phyloP scores from a whole-genome alignment of 2,329 filamentous ascomycete genomes.

The Achaetomium macrosporum region DNA sequence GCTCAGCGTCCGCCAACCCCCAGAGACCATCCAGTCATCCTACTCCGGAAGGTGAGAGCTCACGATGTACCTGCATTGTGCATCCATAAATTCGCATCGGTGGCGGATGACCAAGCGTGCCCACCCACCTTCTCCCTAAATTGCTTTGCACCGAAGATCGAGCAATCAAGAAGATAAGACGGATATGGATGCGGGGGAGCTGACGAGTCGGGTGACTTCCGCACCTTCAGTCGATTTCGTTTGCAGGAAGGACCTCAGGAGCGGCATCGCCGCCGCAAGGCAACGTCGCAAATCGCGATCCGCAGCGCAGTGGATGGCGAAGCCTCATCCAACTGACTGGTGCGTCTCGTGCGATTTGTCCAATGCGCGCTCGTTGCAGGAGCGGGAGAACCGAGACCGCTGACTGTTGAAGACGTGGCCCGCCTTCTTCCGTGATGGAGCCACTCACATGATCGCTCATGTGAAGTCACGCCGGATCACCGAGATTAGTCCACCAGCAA shows the following conservation, averaged over 20 bases:
- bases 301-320: too few species aligned
- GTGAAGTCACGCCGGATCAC: too few species aligned
- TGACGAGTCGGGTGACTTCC: constrained; percentile 8
- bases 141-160: constrained; percentile 12
- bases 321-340: too few species aligned
- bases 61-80: constrained; percentile 25
- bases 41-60: background rate
- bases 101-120: constrained; percentile 14
- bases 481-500: too few species aligned
- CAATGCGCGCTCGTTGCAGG: too few species aligned
- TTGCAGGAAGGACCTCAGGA: constrained; percentile 12
- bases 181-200: background rate
- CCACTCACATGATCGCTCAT: too few species aligned
- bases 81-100: constrained; percentile 17
- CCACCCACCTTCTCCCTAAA: background rate
- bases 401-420: too few species aligned
- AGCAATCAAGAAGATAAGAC: background rate
- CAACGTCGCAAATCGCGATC: background rate
- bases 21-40: background rate
- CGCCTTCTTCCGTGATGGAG: too few species aligned
- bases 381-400: too few species aligned
- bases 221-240: background rate
- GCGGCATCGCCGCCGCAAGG: constrained; percentile 14
- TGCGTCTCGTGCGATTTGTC: too few species aligned
- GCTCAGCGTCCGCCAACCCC: background rate